Base-by-base conservation (phyloP, 805 yeast species). In the Kodamaea kaohsiungensis region DNA sequence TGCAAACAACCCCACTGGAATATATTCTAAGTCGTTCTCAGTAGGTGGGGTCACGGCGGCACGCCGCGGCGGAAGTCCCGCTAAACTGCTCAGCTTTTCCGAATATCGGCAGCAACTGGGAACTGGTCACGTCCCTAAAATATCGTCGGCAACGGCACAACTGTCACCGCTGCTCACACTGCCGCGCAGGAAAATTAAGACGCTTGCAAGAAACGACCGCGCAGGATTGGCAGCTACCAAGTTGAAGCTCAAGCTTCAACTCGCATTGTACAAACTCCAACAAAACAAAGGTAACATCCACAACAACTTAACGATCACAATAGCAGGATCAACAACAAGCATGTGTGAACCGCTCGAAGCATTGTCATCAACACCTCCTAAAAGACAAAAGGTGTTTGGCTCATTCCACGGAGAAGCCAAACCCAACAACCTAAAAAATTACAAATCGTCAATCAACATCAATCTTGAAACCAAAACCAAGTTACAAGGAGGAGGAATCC, bases 201-300 rank as follows among this genome's bases (percentile, higher is more conserved):
- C 33, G 30, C 19, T 43, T 19, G 53, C 53, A 59, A 59, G 59
- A 30, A 70, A 65, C 58, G 70, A 66, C 54, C 61, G 68, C 53
- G 76, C 75, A 6, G 74, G 71, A 27, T 65, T 73, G 62, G 77
- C 78, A 9, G 80, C 79, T 33, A 71, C 76, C 18, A 75, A 75
- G 58, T 66, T 76, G 61, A 76, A 73, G 64, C 65, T 75, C 54
- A 75, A 75, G 60, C 63, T 76, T 42, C 79, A 72, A 56, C 61
- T 75, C 57, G 80, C 80, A 1, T 59, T 75, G 39, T 73, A 69
- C 63, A 76, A 75, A 59, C 56, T 76, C 35, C 74, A 72, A 57
- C 63, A 56, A 55, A 53, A 53, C 51, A 53, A 55, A 8, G 54
- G 48, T 2, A 19, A 16, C 25, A 13, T 19, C 2, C 12, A 12